Percentiles rank a stretch among this genome's conserved stretches.
Conservation (phyloP, 352 stramenopile species). For the Elongisporangium prolatum region DNA sequence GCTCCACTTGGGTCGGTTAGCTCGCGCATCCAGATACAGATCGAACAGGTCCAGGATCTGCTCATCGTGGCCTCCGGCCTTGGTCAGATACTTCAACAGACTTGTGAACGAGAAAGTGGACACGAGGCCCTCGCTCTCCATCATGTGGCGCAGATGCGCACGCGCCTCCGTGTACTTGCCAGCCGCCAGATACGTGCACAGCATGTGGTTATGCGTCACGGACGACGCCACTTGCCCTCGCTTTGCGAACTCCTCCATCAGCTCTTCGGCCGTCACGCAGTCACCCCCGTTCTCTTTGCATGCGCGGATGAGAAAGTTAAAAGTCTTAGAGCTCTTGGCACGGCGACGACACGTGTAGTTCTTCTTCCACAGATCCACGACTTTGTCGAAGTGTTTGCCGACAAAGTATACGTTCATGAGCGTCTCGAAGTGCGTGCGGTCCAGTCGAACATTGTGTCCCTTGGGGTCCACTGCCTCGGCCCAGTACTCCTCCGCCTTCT, state of each 20-base stretch:
- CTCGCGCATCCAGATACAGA: slow-evolving; percentile 46
- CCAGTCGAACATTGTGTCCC: slow-evolving; percentile 35
- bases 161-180: slow-evolving; percentile 43
- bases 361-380: slow-evolving; percentile 54
- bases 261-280: slow-evolving; percentile 30
- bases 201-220: slow-evolving; percentile 73
- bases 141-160: slow-evolving; percentile 43
- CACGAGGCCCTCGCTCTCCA: slow-evolving; percentile 28
- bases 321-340: slow-evolving; percentile 67
- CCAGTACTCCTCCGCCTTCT: slow-evolving; percentile 56
- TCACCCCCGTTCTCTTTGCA: slow-evolving; percentile 33
- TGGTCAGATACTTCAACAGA: slow-evolving; percentile 64
- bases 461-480: slow-evolving; percentile 26
- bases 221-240: slow-evolving; percentile 48
- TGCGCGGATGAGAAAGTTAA: slow-evolving; percentile 75
- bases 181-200: slow-evolving; percentile 56
- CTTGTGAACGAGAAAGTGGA: slow-evolving; percentile 73
- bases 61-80: slow-evolving; percentile 18
- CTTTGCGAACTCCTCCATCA: slow-evolving; percentile 61
- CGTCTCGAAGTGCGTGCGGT: slow-evolving; percentile 69
- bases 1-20: slow-evolving; percentile 31
- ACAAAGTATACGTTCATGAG: slow-evolving; percentile 69
- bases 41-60: slow-evolving; percentile 61
- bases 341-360: slow-evolving; percentile 54
- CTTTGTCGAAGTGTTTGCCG: slow-evolving; percentile 41